Evolutionary conservation across 345 rosid genomes (phyloP).

Genomic region (Cardiospermum halicacabum): DNA sequence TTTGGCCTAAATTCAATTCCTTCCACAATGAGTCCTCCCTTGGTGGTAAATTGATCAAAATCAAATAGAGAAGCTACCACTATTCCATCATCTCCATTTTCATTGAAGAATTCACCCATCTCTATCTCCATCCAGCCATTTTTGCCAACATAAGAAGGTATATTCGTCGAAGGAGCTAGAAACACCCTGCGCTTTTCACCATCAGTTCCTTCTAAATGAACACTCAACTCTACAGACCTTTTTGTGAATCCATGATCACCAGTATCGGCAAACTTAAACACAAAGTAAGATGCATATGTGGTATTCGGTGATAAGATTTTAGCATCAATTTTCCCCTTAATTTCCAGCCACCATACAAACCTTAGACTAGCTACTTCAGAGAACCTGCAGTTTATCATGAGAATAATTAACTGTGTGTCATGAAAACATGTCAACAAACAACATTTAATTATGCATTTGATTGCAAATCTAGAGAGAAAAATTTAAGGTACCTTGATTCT

Average conservation of each 20-base stretch:
- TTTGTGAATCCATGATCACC: neutral
- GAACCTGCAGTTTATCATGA: too few relatives aligned
- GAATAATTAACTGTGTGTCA: too few relatives aligned
- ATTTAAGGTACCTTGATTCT: conserved; percentile 30
- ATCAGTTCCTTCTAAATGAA: neutral
- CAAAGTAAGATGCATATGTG: conserved; percentile 29
- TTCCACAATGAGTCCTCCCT: conserved; percentile 29
- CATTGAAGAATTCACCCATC: conserved; percentile 36
- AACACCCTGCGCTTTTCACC: neutral
- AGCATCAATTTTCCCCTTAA: conserved; percentile 16
- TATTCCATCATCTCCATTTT: conserved; percentile 23
- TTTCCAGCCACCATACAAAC: conserved; percentile 15
- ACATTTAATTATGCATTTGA: neutral
- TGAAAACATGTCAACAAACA: too few relatives aligned
- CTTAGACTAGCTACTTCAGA: conserved; percentile 29
- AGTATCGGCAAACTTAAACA: conserved; percentile 8
- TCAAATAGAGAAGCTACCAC: conserved; percentile 23
- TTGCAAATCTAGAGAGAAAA: too few relatives aligned
- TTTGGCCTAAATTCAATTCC: conserved; percentile 47
- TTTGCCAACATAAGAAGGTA: conserved; percentile 13
- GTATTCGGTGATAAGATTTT: conserved; percentile 14
- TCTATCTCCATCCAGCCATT: conserved; percentile 42
- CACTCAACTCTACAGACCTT: conserved; percentile 7
- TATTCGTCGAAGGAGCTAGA: neutral
- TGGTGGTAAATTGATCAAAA: neutral